Base-by-base conservation (phyloP, 306 rosid genomes). In the Begonia peltatifolia region DNA sequence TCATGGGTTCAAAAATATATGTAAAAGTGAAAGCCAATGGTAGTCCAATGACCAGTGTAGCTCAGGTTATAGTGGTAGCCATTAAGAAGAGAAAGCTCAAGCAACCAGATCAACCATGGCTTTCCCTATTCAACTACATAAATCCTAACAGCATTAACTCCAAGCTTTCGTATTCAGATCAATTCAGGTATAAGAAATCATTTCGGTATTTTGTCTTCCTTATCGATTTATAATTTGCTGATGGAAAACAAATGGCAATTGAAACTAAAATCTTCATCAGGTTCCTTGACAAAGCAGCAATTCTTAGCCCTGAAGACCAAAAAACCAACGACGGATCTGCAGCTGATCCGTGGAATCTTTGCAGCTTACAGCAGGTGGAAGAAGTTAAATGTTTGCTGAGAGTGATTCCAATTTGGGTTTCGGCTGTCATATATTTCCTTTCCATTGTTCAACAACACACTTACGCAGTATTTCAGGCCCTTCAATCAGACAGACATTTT, bases 351-450 rank as follows among this genome's bases (percentile, higher is more conserved):
- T 89, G 97, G 97, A 72, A 61, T n/a, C 87, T 85, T 12, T 82
- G 85, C 74, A 68, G 77, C 50, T 50, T 72, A 42, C 97, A 89
- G 63, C 90, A 89, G 75, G 95, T 89, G 77, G 97, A 89, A 73
- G 95, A 85, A 68, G 63, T 71, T 58, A 89, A 89, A 56, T 80
- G 95, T 57, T 14, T 82, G 47, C 5, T 74, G 44, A 89, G 90
- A 70, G 80, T 82, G 6, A 49, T 89, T 11, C 97, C 97, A 13
- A 67, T 85, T 58, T 80, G 85, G 90, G 10, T 69, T 6, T 25
- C 95, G 42, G 81, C 67, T 12, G 48, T 78, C 41, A 8, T 74
- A 9, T 82, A 52, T 70, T 11, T 66, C 43, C 0, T 74, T 36
- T 67, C 58, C 9, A 64, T 74, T 8, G 73, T 64, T 18, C 97